Evolutionary conservation across 2,329 filamentous ascomycete genomes (phyloP).

Genomic region (Peltaster fructicola): DNA sequence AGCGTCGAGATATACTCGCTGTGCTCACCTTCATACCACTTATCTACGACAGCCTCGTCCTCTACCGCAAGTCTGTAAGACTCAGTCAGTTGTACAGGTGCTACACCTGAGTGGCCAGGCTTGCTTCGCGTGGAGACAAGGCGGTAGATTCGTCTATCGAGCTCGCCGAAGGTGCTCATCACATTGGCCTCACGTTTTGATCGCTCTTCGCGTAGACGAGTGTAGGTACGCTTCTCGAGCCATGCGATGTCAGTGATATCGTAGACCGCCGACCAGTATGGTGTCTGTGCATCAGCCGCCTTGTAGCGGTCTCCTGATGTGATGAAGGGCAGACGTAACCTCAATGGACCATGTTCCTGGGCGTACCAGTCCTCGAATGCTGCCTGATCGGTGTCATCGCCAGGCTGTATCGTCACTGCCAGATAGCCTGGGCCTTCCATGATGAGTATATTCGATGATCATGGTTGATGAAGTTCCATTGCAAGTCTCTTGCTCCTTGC

Average conservation of each 20-base stretch:
- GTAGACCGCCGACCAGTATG: slow-evolving; percentile 64
- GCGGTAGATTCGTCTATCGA: slow-evolving; percentile 56
- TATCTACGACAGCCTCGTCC: slow-evolving; percentile 42
- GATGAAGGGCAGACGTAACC: slow-evolving; percentile 58
- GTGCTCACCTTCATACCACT: slow-evolving; percentile 64
- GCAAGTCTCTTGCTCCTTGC: too few species aligned
- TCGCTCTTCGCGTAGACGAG: slow-evolving; percentile 41
- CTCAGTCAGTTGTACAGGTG: slow-evolving; percentile 11
- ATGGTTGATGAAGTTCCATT: neutral
- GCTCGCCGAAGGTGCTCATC: slow-evolving; percentile 44
- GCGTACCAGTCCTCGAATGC: slow-evolving; percentile 91
- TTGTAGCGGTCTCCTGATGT: slow-evolving; percentile 64
- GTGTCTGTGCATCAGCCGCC: slow-evolving; percentile 43
- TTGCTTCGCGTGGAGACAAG: slow-evolving; percentile 30
- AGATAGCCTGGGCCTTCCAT: slow-evolving; percentile 45
- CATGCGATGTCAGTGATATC: slow-evolving; percentile 60
- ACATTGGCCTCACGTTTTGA: slow-evolving; percentile 30
- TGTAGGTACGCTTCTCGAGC: slow-evolving; percentile 55
- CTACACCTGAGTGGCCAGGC: slow-evolving; percentile 7
- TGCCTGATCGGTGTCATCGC: slow-evolving; percentile 42
- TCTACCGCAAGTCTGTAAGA: slow-evolving; percentile 25
- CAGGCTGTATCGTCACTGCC: slow-evolving; percentile 74
- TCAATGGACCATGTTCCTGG: slow-evolving; percentile 74
- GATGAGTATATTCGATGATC: slow-evolving; percentile 8
- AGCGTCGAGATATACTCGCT: slow-evolving; percentile 52